A percentile compares a stretch with the other conserved stretches of the same genome.
Conservation (phyloP, 2,329 filamentous ascomycete genomes). For the Septoria linicola region DNA sequence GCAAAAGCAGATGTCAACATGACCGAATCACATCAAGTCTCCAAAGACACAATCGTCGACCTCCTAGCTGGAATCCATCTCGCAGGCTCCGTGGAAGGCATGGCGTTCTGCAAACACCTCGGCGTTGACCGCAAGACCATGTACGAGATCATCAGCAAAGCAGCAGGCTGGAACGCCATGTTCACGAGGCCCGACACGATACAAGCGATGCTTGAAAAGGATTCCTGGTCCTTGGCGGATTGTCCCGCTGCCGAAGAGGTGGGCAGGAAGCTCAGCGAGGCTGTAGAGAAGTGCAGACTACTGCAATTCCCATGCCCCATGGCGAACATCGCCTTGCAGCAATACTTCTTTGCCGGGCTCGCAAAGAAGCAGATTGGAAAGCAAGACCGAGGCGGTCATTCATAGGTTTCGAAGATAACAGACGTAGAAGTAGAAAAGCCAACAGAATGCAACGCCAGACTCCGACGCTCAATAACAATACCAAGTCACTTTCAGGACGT, state of each 20-base stretch:
- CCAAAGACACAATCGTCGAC: constrained; percentile 41
- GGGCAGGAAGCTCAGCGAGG: constrained; percentile 41
- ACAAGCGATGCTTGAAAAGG: constrained; percentile 38
- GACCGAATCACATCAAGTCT: constrained; percentile 35
- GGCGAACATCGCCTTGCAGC: constrained; percentile 38
- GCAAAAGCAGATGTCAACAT: constrained; percentile 41
- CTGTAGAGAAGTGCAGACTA: constrained; percentile 42
- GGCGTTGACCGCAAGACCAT: constrained; percentile 48
- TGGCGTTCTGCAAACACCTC: constrained; percentile 49
- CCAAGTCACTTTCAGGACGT: no score
- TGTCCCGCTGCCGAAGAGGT: constrained; percentile 42
- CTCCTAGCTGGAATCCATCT: constrained; percentile 50
- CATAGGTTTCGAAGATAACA: constrained; percentile 1
- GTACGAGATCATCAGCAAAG: constrained; percentile 49
- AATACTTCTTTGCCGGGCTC: constrained; percentile 36
- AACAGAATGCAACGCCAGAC: not conserved
- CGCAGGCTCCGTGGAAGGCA: constrained; percentile 50
- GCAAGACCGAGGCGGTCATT: constrained; percentile 22
- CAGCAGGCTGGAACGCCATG: constrained; percentile 48
- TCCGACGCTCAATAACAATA: not conserved
- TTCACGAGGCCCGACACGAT: constrained; percentile 41
- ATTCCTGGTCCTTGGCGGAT: constrained; percentile 37
- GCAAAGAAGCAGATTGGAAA: constrained; percentile 24
- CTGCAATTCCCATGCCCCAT: constrained; percentile 39
- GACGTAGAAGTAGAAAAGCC: not conserved